Percentiles rank a stretch among this genome's conserved stretches.
These are phyloP conservation scores for Tolypocladium inflatum DNA, from an alignment of 2,329 filamentous ascomycete species.

Conservation along the genomic window DNA sequence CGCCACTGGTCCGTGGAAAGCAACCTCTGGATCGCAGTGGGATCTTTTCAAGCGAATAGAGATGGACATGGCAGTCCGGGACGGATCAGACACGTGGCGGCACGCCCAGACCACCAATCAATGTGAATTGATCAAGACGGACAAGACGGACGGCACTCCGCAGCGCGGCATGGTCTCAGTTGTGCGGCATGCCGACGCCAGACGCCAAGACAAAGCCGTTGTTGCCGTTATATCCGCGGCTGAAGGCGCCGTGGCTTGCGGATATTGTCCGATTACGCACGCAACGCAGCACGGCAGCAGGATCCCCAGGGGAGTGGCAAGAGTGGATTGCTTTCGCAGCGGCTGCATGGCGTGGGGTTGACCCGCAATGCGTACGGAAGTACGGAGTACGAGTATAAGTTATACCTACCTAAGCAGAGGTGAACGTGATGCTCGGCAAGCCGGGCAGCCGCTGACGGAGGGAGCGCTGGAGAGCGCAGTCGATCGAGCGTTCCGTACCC, in stretches of 20 bases:
- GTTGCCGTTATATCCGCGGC: not conserved
- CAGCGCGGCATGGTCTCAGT: too few relatives aligned
- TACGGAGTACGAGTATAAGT: too few relatives aligned
- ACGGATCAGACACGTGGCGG: not conserved
- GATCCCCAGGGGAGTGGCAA: not conserved
- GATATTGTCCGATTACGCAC: not conserved
- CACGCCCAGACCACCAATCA: not conserved
- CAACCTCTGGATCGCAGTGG: not conserved
- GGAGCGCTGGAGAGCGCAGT: too few relatives aligned
- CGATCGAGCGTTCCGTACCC: too few relatives aligned
- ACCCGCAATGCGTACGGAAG: not conserved
- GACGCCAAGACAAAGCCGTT: not conserved
- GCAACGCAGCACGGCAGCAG: not conserved
- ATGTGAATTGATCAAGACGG: not conserved
- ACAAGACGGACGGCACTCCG: too few relatives aligned
- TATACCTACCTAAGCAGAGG: too few relatives aligned
- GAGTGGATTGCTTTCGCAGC: not conserved
- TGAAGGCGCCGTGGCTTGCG: not conserved
- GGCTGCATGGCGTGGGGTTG: not conserved
- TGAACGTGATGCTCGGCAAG: too few relatives aligned
- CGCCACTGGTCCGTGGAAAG: too few relatives aligned
- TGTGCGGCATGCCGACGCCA: not conserved
- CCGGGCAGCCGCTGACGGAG: not conserved
- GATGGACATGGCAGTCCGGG: too few relatives aligned
- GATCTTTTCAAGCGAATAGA: not conserved